Evolutionary conservation across 2,329 filamentous ascomycete genomes (phyloP), one percentile per base, ranked within the genome.

Genomic region (Teratosphaeria pseudoeucalypti): DNA sequence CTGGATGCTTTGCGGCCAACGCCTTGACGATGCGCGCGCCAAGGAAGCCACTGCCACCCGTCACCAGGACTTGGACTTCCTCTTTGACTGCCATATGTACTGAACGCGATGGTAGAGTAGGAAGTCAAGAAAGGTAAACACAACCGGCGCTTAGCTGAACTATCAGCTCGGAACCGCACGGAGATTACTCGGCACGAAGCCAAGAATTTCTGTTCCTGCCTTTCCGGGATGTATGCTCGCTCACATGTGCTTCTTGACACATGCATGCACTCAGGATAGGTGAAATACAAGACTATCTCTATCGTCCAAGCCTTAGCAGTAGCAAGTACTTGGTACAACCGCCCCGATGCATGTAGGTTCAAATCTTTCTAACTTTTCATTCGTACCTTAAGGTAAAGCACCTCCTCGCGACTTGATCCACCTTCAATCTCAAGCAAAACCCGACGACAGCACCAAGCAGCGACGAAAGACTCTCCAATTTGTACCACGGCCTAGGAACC

Each of bases 11-110:
- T n/a, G 65, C 61, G 2, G 74, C 65, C 14, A 79, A 67, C 1
- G 72, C 70, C n/a, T 69, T 66, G 1, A 78, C 68, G 26, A 79
- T 72, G 29, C 70, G 69, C 9, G 71, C 68, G 34, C 77, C 78
- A 2, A 80, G 66, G 64, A 79, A 80, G 12, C 78, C 78, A 47
- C 72, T 73, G 12, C 76, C 78, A n/a, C 78, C 78, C 2, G 78
- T 80, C 29, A 80, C 70, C 2, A 79, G 70, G 43, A 79, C 62
- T 37, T 68, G 55, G 10, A 47, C 14, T 27, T 56, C 39, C n/a
- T 58, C 37, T 19, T 43, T 57, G 34, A 53, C 14, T 12, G 23
- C 23, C 58, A 60, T 62, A 32, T 32, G 29, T 3, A 32, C 29
- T 5, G 16, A 49, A n/a, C 6, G 43, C 16, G 5, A 23, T 49